Percentiles rank a stretch among this genome's conserved stretches.
Evolutionary conservation across 2,329 filamentous ascomycete species (phyloP).

Genomic region (Talaromyces sp.): DNA sequence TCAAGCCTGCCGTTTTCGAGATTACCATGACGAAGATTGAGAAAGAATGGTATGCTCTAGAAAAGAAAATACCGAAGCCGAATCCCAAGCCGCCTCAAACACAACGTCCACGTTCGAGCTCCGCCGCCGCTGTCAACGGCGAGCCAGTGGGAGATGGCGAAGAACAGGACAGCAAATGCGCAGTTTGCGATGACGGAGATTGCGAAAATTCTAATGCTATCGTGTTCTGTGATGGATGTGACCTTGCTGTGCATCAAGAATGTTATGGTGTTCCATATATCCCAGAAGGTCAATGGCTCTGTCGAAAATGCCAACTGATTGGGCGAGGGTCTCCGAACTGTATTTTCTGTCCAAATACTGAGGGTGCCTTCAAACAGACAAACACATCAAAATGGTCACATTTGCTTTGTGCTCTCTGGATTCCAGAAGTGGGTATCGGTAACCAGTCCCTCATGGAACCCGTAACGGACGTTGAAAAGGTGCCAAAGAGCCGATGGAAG

Average conservation of each 20-base stretch:
- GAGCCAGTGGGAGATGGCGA: conserved; percentile 77
- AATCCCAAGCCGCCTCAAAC: conserved; percentile 96
- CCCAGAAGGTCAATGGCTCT: conserved; percentile 96
- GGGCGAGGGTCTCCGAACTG: conserved; percentile 89
- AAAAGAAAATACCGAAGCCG: conserved; percentile 94
- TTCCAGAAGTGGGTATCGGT: conserved; percentile 90
- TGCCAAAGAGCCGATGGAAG: conserved; percentile 91
- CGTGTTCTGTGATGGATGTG: conserved; percentile 97
- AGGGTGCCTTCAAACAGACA: conserved; percentile 97
- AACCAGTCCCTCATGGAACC: conserved; percentile 98
- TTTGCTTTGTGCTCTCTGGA: conserved; percentile 95
- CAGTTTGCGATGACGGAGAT: conserved; percentile 97
- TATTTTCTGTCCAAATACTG: conserved; percentile 97
- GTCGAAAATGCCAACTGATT: conserved; percentile 92
- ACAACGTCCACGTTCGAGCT: conserved; percentile 86
- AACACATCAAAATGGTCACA: conserved; percentile 96
- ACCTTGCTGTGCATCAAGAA: conserved; percentile 95
- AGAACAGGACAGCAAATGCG: conserved; percentile 95
- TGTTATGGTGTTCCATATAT: conserved; percentile 99
- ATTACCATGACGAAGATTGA: conserved; percentile 99
- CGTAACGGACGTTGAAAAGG: conserved; percentile 95
- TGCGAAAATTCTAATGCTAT: conserved; percentile 99
- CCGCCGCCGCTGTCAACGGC: conserved; percentile 90
- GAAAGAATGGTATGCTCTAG: conserved; percentile 94
- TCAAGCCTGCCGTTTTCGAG: conserved; percentile 92